These are phyloP conservation scores for Cynanchum wilfordii DNA, from an alignment of 257 asterid genomes.

Conservation along the genomic window DNA sequence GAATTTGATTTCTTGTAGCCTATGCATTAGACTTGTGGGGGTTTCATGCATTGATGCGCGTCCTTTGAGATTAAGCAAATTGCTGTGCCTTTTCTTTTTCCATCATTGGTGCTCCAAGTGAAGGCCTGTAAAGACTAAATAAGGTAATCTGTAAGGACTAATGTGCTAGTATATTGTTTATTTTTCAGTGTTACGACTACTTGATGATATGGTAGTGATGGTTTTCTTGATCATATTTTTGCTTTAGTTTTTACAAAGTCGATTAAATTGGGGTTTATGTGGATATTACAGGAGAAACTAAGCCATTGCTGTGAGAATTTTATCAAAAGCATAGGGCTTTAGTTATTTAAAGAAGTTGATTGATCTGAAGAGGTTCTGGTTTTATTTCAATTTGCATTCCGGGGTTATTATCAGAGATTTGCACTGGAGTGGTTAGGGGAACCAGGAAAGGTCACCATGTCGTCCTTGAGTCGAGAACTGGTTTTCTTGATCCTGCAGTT, in stretches of 20 bases:
- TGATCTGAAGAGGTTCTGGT: conserved; percentile 8
- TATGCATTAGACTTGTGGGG: neutral
- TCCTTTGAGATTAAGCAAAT: neutral
- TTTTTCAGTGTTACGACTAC: neutral
- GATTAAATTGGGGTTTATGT: neutral
- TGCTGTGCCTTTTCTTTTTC: neutral
- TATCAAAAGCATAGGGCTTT: neutral
- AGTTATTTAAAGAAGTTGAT: neutral
- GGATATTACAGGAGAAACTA: neutral
- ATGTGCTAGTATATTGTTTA: neutral
- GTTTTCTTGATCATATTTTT: neutral
- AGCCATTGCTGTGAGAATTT: neutral
- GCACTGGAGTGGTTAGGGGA: conserved; percentile 99
- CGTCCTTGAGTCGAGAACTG: conserved; percentile 97
- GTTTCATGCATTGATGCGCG: neutral
- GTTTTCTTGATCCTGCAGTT: conserved; percentile 92
- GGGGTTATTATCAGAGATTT: conserved; percentile 41
- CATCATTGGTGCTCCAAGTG: neutral
- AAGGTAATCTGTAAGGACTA: neutral
- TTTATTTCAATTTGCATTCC: conserved; percentile 15
- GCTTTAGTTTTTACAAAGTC: neutral
- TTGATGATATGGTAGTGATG: neutral
- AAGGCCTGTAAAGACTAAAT: neutral
- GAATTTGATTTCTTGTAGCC: neutral
- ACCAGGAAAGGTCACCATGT: conserved; percentile 90